These are phyloP conservation scores for Aspergillus novoparasiticus DNA, from an alignment of 2,329 filamentous ascomycete genomes.

Conservation along the genomic window DNA sequence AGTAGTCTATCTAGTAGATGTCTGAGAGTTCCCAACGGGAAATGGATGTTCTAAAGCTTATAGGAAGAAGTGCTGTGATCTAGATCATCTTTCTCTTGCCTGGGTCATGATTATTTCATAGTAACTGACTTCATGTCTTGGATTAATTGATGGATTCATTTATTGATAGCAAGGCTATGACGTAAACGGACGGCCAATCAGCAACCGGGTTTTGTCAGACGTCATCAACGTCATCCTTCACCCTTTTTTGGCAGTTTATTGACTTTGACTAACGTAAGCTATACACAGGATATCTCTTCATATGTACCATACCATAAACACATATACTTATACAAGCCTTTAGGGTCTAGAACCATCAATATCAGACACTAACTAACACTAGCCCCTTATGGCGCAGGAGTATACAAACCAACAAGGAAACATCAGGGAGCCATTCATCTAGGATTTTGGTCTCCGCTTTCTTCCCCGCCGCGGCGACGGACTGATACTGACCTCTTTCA, in stretches of 20 bases:
- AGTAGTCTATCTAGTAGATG: too few relatives aligned
- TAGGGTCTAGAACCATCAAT: too few relatives aligned
- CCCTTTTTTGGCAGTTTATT: too few relatives aligned
- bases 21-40: too few relatives aligned
- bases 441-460: not conserved
- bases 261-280: too few relatives aligned
- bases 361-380: too few relatives aligned
- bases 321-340: too few relatives aligned
- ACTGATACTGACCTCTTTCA: slow-evolving; percentile 25
- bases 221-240: not conserved
- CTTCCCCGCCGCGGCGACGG: slow-evolving; percentile 15
- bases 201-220: slow-evolving; percentile 12
- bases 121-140: not conserved
- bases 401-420: not conserved
- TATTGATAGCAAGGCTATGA: slow-evolving; percentile 5
- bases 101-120: not conserved
- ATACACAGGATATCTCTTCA: slow-evolving; percentile 1
- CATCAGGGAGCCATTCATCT: not conserved
- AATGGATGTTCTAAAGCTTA: too few relatives aligned
- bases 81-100: too few relatives aligned
- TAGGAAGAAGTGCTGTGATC: too few relatives aligned
- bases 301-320: not conserved
- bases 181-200: slow-evolving; percentile 16
- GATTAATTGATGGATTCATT: not conserved
- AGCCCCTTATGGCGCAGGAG: too few relatives aligned